Conservation (phyloP, 352 stramenopile genomes). For the Thalassiosira livingstoniorum region DNA sequence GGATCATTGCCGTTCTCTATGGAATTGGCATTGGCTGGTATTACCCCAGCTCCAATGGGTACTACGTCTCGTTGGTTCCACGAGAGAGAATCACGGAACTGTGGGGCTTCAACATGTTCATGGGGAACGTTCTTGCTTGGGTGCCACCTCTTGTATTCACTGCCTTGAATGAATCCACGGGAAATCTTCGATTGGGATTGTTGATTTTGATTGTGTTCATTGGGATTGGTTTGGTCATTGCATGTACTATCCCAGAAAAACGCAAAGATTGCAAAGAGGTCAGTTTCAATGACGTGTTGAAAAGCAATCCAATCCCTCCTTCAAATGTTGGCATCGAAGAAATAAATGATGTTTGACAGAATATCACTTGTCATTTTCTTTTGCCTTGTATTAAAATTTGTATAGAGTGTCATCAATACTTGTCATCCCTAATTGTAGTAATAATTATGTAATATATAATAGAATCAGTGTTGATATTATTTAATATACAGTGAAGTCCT, state of each 20-base stretch:
- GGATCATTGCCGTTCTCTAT: slow-evolving; percentile 19
- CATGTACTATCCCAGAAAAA: slow-evolving; percentile 13
- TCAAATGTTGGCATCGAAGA: too few relatives aligned
- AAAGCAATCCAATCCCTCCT: too few relatives aligned
- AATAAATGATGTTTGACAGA: too few relatives aligned
- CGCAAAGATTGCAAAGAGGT: too few relatives aligned
- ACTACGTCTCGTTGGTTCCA: slow-evolving; percentile 19
- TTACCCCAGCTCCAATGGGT: slow-evolving; percentile 31
- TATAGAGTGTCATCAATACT: too few relatives aligned
- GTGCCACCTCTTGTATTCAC: slow-evolving; percentile 29
- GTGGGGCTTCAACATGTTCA: slow-evolving; percentile 33
- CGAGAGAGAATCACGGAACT: slow-evolving; percentile 24
- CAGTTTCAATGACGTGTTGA: too few relatives aligned
- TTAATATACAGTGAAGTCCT: too few relatives aligned
- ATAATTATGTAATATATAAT: too few relatives aligned
- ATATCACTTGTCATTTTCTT: too few relatives aligned
- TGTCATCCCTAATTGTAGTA: too few relatives aligned
- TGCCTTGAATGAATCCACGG: slow-evolving; percentile 25
- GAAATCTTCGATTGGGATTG: slow-evolving; percentile 18
- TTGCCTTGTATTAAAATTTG: too few relatives aligned
- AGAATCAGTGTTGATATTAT: too few relatives aligned
- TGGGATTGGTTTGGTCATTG: slow-evolving; percentile 9
- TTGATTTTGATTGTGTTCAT: slow-evolving; percentile 9
- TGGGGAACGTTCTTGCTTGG: slow-evolving; percentile 13
- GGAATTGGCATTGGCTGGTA: slow-evolving; percentile 34